These are phyloP conservation scores for Crithidia acanthocephali DNA, from an alignment of 208 protist species.

Conservation along the genomic window DNA sequence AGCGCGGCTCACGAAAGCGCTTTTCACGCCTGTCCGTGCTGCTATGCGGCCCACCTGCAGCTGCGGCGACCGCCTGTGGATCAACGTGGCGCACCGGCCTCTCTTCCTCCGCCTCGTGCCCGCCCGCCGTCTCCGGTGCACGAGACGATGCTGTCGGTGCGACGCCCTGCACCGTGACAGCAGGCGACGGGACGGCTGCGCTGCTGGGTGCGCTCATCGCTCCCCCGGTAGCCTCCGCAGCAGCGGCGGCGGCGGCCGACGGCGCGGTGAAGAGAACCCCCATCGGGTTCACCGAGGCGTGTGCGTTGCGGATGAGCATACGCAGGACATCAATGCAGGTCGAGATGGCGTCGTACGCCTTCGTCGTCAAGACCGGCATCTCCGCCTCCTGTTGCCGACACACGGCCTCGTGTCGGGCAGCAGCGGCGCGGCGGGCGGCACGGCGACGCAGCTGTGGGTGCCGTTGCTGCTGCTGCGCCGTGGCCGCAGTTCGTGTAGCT, in stretches of 20 bases:
- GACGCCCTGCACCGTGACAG: too few relatives aligned
- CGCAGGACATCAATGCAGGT: slow-evolving; percentile 62
- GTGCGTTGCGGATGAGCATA: slow-evolving; percentile 35
- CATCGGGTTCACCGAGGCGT: slow-evolving; percentile 38
- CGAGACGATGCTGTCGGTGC: neutral
- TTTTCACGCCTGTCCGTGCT: too few relatives aligned
- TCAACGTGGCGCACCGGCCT: neutral
- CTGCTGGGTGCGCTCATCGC: neutral
- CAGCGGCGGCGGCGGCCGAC: neutral
- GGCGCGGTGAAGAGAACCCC: slow-evolving; percentile 22
- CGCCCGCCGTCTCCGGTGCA: too few relatives aligned
- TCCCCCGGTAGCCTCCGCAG: neutral
- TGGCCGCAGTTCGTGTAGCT: neutral
- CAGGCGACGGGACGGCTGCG: too few relatives aligned
- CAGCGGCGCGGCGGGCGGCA: neutral
- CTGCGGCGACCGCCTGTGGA: neutral
- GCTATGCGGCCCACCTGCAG: neutral
- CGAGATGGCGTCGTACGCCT: slow-evolving; percentile 54
- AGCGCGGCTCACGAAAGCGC: neutral
- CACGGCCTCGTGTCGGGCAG: slow-evolving; percentile 1
- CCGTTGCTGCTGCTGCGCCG: neutral
- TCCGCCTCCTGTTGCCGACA: slow-evolving; percentile 13
- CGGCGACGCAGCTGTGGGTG: slow-evolving; percentile 8
- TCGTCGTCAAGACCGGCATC: slow-evolving; percentile 39
- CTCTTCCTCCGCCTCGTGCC: neutral